A percentile compares a stretch with the other conserved stretches of the same genome.
These are phyloP conservation scores for Paramecium bursaria DNA, from an alignment of 73 alveolate species.

Conservation along the genomic window DNA sequence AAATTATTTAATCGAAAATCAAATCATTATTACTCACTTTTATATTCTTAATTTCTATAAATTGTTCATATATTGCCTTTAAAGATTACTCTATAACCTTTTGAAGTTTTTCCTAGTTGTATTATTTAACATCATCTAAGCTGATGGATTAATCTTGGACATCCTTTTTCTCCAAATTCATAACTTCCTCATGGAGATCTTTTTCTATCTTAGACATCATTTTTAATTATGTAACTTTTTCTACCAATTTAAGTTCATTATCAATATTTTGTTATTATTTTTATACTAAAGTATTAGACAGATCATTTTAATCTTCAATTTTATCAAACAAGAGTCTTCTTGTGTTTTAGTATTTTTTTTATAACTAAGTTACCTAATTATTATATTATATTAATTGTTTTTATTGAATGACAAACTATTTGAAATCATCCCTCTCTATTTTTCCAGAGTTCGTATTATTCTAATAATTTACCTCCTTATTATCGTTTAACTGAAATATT, in stretches of 20 bases:
- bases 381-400: not conserved
- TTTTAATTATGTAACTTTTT: constrained; percentile 24
- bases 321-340: constrained; percentile 22
- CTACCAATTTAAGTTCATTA: constrained; percentile 23
- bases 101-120: not conserved
- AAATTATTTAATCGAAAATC: constrained; percentile 22
- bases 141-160: not conserved
- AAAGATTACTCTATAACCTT: not conserved
- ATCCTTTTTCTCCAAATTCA: constrained; percentile 2
- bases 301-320: constrained; percentile 34
- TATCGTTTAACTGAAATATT: not conserved
- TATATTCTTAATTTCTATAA: constrained; percentile 8
- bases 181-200: constrained; percentile 9
- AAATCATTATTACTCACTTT: constrained; percentile 36
- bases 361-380: not conserved
- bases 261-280: constrained; percentile 24
- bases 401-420: not conserved
- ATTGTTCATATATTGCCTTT: constrained; percentile 5
- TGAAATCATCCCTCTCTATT: not conserved
- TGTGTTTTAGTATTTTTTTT: not conserved
- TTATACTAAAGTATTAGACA: constrained; percentile 1
- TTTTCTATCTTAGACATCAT: constrained; percentile 26
- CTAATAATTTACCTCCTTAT: not conserved
- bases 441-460: not conserved
- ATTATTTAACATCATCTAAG: not conserved